These are phyloP conservation scores for Penicillium ucsense DNA, from an alignment of 495 filamentous ascomycete species.

Conservation along the genomic window DNA sequence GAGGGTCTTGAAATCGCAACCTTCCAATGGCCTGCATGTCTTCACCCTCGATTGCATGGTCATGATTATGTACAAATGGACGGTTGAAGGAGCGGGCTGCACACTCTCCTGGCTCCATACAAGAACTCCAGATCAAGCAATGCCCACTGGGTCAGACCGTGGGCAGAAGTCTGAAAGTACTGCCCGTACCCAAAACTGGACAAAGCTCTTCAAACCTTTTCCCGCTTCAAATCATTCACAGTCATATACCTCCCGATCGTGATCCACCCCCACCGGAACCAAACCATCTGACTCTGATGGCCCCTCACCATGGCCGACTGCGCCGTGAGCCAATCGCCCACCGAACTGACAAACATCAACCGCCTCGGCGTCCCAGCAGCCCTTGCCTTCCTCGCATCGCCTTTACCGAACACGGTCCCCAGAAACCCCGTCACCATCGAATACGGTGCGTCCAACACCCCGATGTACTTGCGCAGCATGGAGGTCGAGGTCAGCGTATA, in stretches of 20 bases:
- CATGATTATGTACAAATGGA: too few relatives aligned
- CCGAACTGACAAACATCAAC: constrained; percentile 61
- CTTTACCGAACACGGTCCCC: constrained; percentile 18
- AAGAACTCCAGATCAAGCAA: too few relatives aligned
- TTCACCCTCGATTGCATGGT: too few relatives aligned
- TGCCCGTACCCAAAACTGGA: neutral
- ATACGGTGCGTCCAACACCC: constrained; percentile 59
- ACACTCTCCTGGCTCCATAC: too few relatives aligned
- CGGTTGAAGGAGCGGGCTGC: too few relatives aligned
- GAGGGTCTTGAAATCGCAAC: too few relatives aligned
- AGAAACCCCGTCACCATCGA: constrained; percentile 45
- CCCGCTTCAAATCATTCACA: constrained; percentile 76
- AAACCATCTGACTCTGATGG: constrained; percentile 94
- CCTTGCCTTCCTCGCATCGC: constrained; percentile 18
- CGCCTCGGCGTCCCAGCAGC: constrained; percentile 30
- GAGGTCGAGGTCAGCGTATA: constrained; percentile 71
- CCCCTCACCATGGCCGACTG: constrained; percentile 78
- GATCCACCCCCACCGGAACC: constrained; percentile 98
- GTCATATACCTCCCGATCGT: constrained; percentile 85
- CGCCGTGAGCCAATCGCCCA: constrained; percentile 51
- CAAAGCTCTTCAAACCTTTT: constrained; percentile 29
- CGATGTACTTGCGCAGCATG: constrained; percentile 69
- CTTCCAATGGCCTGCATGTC: too few relatives aligned
- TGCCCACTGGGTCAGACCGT: too few relatives aligned
- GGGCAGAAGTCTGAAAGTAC: neutral